Percentiles rank a stretch among this genome's conserved stretches.
Evolutionary conservation across 75 land plant genomes (phyloP).

Genomic region (Cupressus sempervirens): DNA sequence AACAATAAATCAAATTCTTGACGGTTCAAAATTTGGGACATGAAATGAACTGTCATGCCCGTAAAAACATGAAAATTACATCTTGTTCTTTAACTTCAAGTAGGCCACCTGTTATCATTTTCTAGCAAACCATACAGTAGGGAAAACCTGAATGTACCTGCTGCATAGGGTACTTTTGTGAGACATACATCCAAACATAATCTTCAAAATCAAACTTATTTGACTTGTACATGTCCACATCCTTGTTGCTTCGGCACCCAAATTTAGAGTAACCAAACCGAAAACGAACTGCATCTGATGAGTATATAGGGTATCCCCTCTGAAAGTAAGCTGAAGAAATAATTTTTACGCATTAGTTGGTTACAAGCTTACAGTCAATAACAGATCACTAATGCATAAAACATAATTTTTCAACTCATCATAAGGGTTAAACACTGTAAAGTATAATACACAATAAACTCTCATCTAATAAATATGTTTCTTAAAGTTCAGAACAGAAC

Average conservation of each 20-base stretch:
- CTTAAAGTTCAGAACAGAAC: slow-evolving; percentile 14
- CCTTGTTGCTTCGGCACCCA: background rate
- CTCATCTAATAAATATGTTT: background rate
- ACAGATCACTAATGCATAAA: background rate
- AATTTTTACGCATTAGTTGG: background rate
- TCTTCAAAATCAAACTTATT: background rate
- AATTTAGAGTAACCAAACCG: slow-evolving; percentile 22
- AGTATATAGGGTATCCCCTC: slow-evolving; percentile 34
- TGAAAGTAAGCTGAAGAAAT: slow-evolving; percentile 38
- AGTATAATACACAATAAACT: background rate
- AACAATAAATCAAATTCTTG: background rate
- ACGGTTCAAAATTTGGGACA: background rate
- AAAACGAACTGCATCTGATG: slow-evolving; percentile 39
- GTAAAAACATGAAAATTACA: background rate
- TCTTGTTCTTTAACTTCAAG: background rate
- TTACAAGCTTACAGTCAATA: background rate
- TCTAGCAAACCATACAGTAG: background rate
- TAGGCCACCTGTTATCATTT: background rate
- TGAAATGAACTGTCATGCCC: background rate
- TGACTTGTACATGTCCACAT: background rate
- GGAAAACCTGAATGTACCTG: slow-evolving; percentile 22
- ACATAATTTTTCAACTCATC: background rate
- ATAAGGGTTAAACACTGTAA: background rate
- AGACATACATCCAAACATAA: slow-evolving; percentile 41
- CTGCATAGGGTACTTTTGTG: slow-evolving; percentile 33